These are phyloP conservation scores for Mortierella sp. DNA, from an alignment of 371 early-diverging fungal species.

Conservation along the genomic window DNA sequence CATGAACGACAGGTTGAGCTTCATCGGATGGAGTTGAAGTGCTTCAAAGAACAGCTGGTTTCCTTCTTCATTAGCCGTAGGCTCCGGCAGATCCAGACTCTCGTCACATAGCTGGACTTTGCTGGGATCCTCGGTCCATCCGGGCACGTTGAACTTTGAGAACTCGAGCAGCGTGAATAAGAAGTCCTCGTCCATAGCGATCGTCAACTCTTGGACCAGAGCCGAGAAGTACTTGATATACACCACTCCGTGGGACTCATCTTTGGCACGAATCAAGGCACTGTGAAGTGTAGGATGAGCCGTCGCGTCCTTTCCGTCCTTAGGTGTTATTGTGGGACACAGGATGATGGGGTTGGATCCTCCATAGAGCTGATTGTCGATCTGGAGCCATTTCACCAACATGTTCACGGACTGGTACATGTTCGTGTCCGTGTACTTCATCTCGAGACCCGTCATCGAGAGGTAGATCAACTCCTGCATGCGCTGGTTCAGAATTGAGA, in stretches of 20 bases:
- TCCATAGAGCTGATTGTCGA: constrained; percentile 94
- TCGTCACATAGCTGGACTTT: constrained; percentile 62
- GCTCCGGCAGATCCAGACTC: constrained; percentile 78
- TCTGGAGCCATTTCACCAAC: constrained; percentile 90
- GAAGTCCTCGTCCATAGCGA: constrained; percentile 94
- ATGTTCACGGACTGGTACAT: constrained; percentile 80
- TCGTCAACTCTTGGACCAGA: constrained; percentile 90
- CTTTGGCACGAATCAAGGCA: constrained; percentile 81
- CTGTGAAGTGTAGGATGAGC: constrained; percentile 73
- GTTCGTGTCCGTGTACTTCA: constrained; percentile 81
- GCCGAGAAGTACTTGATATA: constrained; percentile 93
- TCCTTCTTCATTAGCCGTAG: constrained; percentile 71
- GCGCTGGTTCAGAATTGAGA: constrained; percentile 83
- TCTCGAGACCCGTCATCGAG: constrained; percentile 78
- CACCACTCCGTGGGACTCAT: constrained; percentile 87
- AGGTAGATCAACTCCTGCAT: constrained; percentile 89
- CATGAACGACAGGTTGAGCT: constrained; percentile 92
- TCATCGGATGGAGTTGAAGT: constrained; percentile 94
- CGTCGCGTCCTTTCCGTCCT: constrained; percentile 68
- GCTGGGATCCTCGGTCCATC: constrained; percentile 59
- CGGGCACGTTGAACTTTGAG: constrained; percentile 75
- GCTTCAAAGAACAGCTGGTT: constrained; percentile 93
- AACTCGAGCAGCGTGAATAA: constrained; percentile 89
- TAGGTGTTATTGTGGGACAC: constrained; percentile 88
- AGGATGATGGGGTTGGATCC: constrained; percentile 88